Percentiles rank a stretch among this genome's conserved stretches.
Conservation (phyloP, 1,139 yeast species). For the Pichia sp. region DNA sequence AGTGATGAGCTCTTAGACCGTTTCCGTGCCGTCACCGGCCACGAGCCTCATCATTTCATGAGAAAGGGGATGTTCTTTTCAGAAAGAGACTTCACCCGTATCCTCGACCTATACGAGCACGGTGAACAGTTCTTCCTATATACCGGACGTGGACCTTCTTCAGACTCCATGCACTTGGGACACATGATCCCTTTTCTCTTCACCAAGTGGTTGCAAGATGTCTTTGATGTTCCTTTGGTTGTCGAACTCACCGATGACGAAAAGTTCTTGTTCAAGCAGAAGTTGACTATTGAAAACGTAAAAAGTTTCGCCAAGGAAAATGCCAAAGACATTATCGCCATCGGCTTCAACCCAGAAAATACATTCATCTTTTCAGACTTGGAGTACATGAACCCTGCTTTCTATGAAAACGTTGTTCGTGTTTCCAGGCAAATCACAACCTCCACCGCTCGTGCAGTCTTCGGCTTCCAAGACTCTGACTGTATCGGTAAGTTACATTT, state of each 20-base stretch:
- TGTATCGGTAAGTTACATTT: slow-evolving; percentile 93
- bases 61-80: slow-evolving; percentile 91
- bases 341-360: slow-evolving; percentile 91
- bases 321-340: slow-evolving; percentile 90
- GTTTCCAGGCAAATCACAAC: slow-evolving; percentile 95
- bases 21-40: slow-evolving; percentile 80
- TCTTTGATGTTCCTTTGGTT: slow-evolving; percentile 93
- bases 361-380: slow-evolving; percentile 93
- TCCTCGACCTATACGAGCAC: slow-evolving; percentile 85
- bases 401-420: slow-evolving; percentile 90
- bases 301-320: slow-evolving; percentile 73
- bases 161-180: slow-evolving; percentile 94
- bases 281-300: slow-evolving; percentile 84
- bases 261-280: slow-evolving; percentile 89
- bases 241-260: slow-evolving; percentile 97
- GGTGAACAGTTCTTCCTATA: slow-evolving; percentile 94
- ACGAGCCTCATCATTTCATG: slow-evolving; percentile 86
- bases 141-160: slow-evolving; percentile 97
- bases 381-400: slow-evolving; percentile 87
- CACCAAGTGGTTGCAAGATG: slow-evolving; percentile 98
- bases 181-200: slow-evolving; percentile 95
- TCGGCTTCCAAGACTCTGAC: slow-evolving; percentile 93
- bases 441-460: slow-evolving; percentile 94
- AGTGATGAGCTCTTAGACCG: slow-evolving; percentile 67
- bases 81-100: slow-evolving; percentile 78